These are phyloP conservation scores for Eimeria necatrix DNA, from an alignment of 169 alveolate species.

Conservation along the genomic window DNA sequence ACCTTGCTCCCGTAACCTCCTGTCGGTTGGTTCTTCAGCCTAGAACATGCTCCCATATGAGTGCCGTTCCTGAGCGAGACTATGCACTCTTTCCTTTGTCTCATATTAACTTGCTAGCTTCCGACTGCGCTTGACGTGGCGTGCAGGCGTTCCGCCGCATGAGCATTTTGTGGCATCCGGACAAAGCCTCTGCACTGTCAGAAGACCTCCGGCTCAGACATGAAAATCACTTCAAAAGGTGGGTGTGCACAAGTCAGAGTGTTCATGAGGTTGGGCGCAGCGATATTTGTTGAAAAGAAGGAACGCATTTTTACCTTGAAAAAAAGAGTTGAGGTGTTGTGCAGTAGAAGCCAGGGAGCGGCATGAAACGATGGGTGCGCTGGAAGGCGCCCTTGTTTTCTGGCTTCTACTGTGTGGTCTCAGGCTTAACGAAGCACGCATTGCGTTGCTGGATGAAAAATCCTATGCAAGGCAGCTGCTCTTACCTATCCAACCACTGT, in stretches of 20 bases:
- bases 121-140: not conserved
- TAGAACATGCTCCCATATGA: not conserved
- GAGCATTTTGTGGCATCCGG: conserved; percentile 79
- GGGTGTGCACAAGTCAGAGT: not conserved
- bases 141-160: conserved; percentile 72
- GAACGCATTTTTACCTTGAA: too few species aligned
- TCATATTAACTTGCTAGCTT: not conserved
- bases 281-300: too few species aligned
- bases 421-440: conserved; percentile 80
- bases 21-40: not conserved
- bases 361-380: too few species aligned
- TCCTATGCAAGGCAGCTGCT: conserved; percentile 67
- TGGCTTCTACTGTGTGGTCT: not conserved
- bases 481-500: conserved; percentile 76
- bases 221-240: conserved; percentile 77
- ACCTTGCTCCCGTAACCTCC: not conserved
- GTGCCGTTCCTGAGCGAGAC: not conserved
- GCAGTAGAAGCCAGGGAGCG: too few species aligned
- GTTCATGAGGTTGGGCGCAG: not conserved
- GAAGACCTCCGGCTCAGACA: conserved; percentile 74
- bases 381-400: not conserved
- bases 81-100: not conserved
- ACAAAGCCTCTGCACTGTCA: conserved; percentile 72
- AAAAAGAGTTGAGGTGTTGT: too few species aligned
- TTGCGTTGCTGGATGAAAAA: conserved; percentile 64